A percentile compares a stretch with the other conserved stretches of the same genome.
Conservation (phyloP, 805 yeast species). For the Tetrapisispora nanseiensis region DNA sequence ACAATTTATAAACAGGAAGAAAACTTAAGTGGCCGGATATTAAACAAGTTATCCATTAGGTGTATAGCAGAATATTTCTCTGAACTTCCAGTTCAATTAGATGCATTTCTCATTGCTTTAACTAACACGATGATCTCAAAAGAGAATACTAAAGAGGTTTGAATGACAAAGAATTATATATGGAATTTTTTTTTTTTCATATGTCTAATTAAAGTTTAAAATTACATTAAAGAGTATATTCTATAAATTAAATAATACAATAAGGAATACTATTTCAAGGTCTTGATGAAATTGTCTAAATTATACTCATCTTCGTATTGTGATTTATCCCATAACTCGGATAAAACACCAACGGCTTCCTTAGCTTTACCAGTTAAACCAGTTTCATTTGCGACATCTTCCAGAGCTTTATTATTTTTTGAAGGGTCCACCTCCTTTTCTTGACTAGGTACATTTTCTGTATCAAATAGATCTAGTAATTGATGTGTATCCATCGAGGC, state of each 20-base stretch:
- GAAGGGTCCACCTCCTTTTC: conserved; percentile 29
- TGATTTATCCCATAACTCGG: conserved; percentile 91
- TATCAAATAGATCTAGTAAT: conserved; percentile 77
- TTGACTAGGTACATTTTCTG: conserved; percentile 44
- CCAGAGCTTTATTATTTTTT: conserved; percentile 22
- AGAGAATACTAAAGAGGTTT: too few relatives aligned
- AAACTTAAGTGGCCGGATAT: conserved; percentile 24
- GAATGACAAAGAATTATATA: too few relatives aligned
- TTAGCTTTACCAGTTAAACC: conserved; percentile 81
- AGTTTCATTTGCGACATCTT: conserved; percentile 44
- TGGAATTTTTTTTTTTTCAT: neutral
- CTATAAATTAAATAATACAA: neutral
- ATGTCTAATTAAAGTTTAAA: neutral
- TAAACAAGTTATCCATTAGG: conserved; percentile 22
- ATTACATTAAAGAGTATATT: conserved; percentile 5
- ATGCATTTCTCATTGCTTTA: conserved; percentile 20
- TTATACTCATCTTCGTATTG: conserved; percentile 97
- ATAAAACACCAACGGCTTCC: conserved; percentile 78
- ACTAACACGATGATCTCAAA: conserved; percentile 5
- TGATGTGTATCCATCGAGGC: conserved; percentile 96
- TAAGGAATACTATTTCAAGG: conserved; percentile 37
- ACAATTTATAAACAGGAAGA: conserved; percentile 9
- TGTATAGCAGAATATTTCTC: conserved; percentile 23
- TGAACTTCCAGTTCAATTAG: conserved; percentile 18
- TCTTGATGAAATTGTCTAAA: conserved; percentile 83